Base-by-base conservation (phyloP, 805 yeast species). In the Citeromyces matritensis region DNA sequence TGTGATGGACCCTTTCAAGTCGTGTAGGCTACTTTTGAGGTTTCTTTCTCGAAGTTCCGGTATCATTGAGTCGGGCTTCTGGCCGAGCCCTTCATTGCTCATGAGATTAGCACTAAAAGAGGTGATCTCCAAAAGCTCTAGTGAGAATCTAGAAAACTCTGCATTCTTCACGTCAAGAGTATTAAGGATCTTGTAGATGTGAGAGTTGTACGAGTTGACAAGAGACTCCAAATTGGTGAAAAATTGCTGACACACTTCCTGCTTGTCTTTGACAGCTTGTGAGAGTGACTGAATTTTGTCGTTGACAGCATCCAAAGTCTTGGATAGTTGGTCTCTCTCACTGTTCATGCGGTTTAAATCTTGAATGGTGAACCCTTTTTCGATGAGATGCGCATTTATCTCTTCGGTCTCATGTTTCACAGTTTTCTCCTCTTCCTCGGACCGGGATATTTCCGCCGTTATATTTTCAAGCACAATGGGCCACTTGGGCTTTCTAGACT, bases 401-500 rank as follows among this genome's bases (percentile, higher is more conserved):
- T 57, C 60, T 25, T 49, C 35, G 25, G 44, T 51, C 27, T 49
- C 57, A 7, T 42, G 43, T 27, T 63, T 63, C 8, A 67, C 43
- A 2, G 52, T 49, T 9, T 43, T 43, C 14, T 71, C 52, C 32
- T 69, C 68, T 21, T 44, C 42, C 32, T 57, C 60, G 36, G 69
- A 55, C 25, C 50, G 47, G 2, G 44, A 51, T 27, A 75, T 63
- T 42, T 81, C 91, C 5, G 48, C 50, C 23, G 61, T 57, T 36
- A 80, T 65, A 39, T 70, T 70, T n/a, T 61, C 57, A 30, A 83
- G 47, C 28, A 71, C 66, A 11, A 51, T 40, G 2, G 65, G 60
- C 91, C 94, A 80, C 45, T 72, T 74, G 9, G 48, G 40, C 40
- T 73, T 76, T 37, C 82, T 61, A n/a, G 58, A 57, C 41, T 73